phyloP scores from a whole-genome alignment of 768 basidiomycete species.

The Pholiota molesta region DNA sequence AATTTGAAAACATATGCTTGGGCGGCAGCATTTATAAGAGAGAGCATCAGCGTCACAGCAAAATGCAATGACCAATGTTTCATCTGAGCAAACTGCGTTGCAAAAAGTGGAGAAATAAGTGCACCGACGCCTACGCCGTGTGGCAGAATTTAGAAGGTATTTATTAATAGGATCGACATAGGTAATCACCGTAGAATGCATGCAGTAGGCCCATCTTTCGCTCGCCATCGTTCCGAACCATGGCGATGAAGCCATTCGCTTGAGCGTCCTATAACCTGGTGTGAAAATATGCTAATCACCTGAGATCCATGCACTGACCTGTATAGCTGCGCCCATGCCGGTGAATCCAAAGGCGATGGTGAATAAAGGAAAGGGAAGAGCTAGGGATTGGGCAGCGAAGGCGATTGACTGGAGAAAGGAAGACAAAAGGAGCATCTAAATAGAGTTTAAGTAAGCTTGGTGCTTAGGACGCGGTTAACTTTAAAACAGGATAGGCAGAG shows the following conservation, averaged over 20 bases:
- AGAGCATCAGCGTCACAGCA: constrained; percentile 65
- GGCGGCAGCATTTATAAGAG: constrained; percentile 55
- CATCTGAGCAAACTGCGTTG: constrained; percentile 77
- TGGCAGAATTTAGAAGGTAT: background rate
- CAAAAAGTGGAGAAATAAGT: constrained; percentile 68
- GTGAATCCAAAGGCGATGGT: constrained; percentile 45
- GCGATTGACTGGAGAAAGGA: constrained; percentile 51
- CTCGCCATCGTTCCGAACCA: constrained; percentile 53
- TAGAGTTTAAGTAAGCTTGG: background rate
- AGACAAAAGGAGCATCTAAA: constrained; percentile 32
- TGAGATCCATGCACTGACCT: constrained; percentile 35
- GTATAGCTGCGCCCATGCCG: constrained; percentile 44
- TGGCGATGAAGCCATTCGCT: constrained; percentile 68
- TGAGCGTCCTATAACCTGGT: constrained; percentile 58
- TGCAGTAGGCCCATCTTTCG: constrained; percentile 71
- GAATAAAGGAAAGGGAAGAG: constrained; percentile 63
- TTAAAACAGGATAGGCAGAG: background rate
- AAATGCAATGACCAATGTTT: constrained; percentile 79
- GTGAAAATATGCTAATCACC: background rate
- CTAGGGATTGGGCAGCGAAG: constrained; percentile 52
- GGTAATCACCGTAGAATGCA: constrained; percentile 56
- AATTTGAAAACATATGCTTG: constrained; percentile 63
- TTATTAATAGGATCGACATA: background rate
- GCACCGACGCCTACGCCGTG: constrained; percentile 64
- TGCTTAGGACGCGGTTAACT: background rate